phyloP scores from a whole-genome alignment of 2,329 filamentous ascomycete genomes.

The Aschersonia sp. region DNA sequence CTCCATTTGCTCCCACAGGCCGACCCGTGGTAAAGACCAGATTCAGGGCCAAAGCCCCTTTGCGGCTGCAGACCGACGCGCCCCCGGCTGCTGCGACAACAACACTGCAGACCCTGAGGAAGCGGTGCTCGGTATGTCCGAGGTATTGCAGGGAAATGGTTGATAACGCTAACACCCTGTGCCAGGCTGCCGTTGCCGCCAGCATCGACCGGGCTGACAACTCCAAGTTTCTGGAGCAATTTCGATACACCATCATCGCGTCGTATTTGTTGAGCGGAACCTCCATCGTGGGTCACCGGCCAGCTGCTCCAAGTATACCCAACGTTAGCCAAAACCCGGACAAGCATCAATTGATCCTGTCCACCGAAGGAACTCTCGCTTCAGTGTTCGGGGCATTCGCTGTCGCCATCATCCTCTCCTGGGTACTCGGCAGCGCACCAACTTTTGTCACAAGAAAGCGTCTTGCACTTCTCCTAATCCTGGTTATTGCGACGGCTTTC shows the following conservation, averaged over 20 bases:
- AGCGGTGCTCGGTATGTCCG: slow-evolving; percentile 34
- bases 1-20: slow-evolving; percentile 41
- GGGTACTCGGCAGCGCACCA: slow-evolving; percentile 41
- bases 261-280: slow-evolving; percentile 74
- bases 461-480: slow-evolving; percentile 29
- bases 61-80: slow-evolving; percentile 26
- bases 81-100: slow-evolving; percentile 8
- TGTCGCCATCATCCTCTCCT: slow-evolving; percentile 59
- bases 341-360: slow-evolving; percentile 16
- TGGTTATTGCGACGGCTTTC: slow-evolving; percentile 38
- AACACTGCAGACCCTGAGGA: slow-evolving; percentile 29
- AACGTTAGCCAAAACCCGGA: slow-evolving; percentile 4
- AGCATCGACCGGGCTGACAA: slow-evolving; percentile 66
- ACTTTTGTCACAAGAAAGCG: slow-evolving; percentile 42
- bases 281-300: slow-evolving; percentile 28
- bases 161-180: not conserved
- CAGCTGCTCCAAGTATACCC: slow-evolving; percentile 8
- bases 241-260: slow-evolving; percentile 83
- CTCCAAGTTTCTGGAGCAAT: slow-evolving; percentile 76
- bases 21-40: slow-evolving; percentile 37
- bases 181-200: slow-evolving; percentile 53
- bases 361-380: slow-evolving; percentile 34
- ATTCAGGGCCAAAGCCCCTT: slow-evolving; percentile 33
- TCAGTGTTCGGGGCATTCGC: slow-evolving; percentile 37
- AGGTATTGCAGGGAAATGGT: too few relatives aligned